Percentiles rank a stretch among this genome's conserved stretches.
Conservation (phyloP, 1,284 basidiomycete genomes). For the Ustilago curta region DNA sequence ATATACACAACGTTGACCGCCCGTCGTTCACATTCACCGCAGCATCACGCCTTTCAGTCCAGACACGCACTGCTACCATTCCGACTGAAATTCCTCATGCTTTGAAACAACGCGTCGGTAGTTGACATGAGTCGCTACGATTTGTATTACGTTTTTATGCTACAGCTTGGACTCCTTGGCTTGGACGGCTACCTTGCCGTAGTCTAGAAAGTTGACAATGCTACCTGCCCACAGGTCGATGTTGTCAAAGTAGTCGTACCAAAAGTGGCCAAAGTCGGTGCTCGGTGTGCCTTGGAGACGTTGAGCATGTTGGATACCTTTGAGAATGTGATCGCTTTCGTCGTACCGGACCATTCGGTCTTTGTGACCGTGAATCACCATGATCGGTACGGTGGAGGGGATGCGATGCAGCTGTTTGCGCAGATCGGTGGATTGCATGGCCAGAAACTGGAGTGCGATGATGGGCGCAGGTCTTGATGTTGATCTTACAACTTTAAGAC, state of each 20-base stretch:
- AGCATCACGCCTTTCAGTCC: too few relatives aligned
- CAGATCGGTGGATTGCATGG: conserved; percentile 49
- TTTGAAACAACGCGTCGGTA: too few relatives aligned
- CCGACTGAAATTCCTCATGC: too few relatives aligned
- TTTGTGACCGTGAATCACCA: conserved; percentile 57
- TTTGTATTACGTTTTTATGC: background rate
- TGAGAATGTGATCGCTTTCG: conserved; percentile 52
- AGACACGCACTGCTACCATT: too few relatives aligned
- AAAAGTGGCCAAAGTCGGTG: conserved; percentile 55
- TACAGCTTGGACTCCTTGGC: conserved; percentile 12
- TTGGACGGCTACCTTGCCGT: conserved; percentile 12
- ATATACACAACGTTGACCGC: too few relatives aligned
- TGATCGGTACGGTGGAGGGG: conserved; percentile 33
- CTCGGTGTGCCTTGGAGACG: conserved; percentile 21
- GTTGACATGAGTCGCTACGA: too few relatives aligned
- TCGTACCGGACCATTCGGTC: conserved; percentile 63
- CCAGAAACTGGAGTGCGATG: conserved; percentile 52
- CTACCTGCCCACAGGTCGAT: conserved; percentile 33
- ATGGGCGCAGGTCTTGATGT: conserved; percentile 43
- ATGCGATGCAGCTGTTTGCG: conserved; percentile 40
- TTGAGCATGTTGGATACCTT: conserved; percentile 49
- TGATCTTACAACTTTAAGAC: conserved; percentile 28
- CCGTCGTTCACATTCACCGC: too few relatives aligned
- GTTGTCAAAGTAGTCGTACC: conserved; percentile 61
- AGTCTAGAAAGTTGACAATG: conserved; percentile 48